phyloP scores from a whole-genome alignment of 257 asterid genomes.

The Sherardia arvensis region DNA sequence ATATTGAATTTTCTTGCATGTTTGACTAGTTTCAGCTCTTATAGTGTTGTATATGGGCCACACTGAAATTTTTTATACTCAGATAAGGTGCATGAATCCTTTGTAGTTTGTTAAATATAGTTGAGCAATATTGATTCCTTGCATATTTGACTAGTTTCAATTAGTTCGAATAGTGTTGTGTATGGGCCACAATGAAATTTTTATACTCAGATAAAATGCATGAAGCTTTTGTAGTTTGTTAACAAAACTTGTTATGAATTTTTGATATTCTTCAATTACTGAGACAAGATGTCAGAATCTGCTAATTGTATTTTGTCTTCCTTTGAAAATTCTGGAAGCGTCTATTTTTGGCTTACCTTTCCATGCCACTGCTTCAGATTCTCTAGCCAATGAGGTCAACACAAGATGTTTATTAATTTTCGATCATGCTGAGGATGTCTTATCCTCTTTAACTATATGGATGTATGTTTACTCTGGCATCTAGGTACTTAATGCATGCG shows the following conservation, averaged over 20 bases:
- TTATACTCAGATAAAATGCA: background rate
- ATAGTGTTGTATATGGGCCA: background rate
- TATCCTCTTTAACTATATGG: constrained; percentile 2
- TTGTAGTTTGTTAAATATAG: background rate
- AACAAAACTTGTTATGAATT: background rate
- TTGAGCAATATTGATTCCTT: background rate
- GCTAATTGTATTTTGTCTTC: background rate
- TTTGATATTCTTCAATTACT: background rate
- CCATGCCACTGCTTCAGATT: background rate
- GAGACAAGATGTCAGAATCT: background rate
- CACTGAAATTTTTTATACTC: background rate
- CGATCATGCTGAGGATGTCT: background rate
- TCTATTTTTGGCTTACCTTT: background rate
- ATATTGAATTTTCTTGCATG: background rate
- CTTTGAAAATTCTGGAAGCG: background rate
- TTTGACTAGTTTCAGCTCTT: background rate
- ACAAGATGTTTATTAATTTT: background rate
- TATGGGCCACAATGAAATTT: background rate
- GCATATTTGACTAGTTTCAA: constrained; percentile 4
- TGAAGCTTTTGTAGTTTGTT: background rate
- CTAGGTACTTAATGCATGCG: constrained; percentile 92
- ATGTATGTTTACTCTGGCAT: constrained; percentile 9
- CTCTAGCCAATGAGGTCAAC: constrained; percentile 7
- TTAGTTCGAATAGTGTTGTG: background rate
- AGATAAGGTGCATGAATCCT: background rate